Percentiles rank a stretch among this genome's conserved stretches.
Conservation (phyloP, 495 filamentous ascomycete species). For the Hypoxylon lenormandii region DNA sequence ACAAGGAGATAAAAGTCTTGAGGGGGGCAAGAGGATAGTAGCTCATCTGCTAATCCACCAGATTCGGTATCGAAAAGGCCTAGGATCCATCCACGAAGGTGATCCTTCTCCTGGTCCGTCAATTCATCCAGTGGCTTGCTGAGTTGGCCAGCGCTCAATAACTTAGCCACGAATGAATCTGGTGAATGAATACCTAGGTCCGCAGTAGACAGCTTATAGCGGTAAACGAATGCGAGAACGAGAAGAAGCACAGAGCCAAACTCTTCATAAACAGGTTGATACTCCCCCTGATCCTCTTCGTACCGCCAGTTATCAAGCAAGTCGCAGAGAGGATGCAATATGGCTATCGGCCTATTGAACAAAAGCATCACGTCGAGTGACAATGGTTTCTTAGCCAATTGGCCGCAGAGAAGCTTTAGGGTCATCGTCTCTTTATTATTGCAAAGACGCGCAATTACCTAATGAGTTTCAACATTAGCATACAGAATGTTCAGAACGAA, state of each 20-base stretch:
- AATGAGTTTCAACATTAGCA: conserved; percentile 32
- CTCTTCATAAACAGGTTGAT: conserved; percentile 96
- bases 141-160: conserved; percentile 74
- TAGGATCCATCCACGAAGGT: conserved; percentile 84
- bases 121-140: conserved; percentile 74
- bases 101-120: conserved; percentile 76
- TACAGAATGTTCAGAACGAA: background rate
- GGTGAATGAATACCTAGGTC: conserved; percentile 72
- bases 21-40: conserved; percentile 90
- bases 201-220: conserved; percentile 76
- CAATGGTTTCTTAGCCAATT: conserved; percentile 79
- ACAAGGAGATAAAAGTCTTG: conserved; percentile 95
- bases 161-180: conserved; percentile 80
- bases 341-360: conserved; percentile 78
- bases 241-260: conserved; percentile 90
- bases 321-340: conserved; percentile 85
- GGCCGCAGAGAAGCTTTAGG: conserved; percentile 83
- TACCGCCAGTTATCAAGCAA: conserved; percentile 90
- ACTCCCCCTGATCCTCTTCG: conserved; percentile 94
- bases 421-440: conserved; percentile 89
- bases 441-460: conserved; percentile 84
- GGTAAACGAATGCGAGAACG: conserved; percentile 82
- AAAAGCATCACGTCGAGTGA: conserved; percentile 86
- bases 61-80: conserved; percentile 87
- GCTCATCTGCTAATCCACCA: conserved; percentile 78